Evolutionary conservation across 768 basidiomycete genomes (phyloP), one percentile per base, ranked within the genome.

Genomic region (Mycena latifolia): DNA sequence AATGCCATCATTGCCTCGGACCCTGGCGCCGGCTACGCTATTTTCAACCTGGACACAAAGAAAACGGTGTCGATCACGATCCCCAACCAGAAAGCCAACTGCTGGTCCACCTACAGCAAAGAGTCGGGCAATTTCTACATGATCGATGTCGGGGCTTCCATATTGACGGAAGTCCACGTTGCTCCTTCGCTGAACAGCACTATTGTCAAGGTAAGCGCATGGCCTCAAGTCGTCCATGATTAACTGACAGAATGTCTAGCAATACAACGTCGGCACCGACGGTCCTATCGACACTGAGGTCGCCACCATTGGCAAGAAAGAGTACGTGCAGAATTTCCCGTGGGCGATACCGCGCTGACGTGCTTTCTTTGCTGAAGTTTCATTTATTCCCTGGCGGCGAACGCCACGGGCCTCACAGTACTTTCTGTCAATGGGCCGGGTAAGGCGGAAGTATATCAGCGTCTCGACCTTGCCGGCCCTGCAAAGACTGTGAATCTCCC

Each of bases 341-440:
- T 17, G 10, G 15, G 7, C 8, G 27, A 24, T 4, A 17, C n/a
- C 8, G 0, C 11, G 24, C 28, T 63, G 10, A 66, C 46, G 18
- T n/a, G 33, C 35, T 18, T 45, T 47, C 35, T n/a, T 47, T 52
- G 12, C 60, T 22, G 20, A 50, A 83, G 82, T 72, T 83, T 81
- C 75, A 71, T 83, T 61, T 82, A 81, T 71, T 73, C 83, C 37
- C 67, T 84, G 47, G 73, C 77, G 2, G 76, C 82, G 3, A 79
- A 79, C 66, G 74, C 74, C 25, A 81, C 82, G 0, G 73, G 78
- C 6, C 72, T 85, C 55, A 74, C 79, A n/a, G 83, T 82, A 33
- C 54, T 83, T 24, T 73, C 79, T 22, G 75, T 84, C 45, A 72
- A 77, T 47, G 81, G 73, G 5, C 78, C 80, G 17, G 82, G 83